phyloP scores from a whole-genome alignment of 1,284 basidiomycete genomes.

The Pyrrhoderma noxium region DNA sequence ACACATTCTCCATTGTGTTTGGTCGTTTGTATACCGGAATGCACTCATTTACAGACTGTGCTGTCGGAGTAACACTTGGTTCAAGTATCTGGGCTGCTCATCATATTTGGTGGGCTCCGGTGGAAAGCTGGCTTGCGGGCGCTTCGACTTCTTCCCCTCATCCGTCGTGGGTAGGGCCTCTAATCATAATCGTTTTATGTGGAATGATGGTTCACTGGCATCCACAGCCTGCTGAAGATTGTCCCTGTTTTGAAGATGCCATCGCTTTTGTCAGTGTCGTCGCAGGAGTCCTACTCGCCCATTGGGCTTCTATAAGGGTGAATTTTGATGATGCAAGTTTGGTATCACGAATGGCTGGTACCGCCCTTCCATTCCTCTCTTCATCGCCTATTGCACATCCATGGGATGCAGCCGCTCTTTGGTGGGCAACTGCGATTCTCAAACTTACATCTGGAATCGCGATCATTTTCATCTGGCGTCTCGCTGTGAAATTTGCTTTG shows the following conservation, averaged over 20 bases:
- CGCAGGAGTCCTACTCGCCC: constrained; percentile 65
- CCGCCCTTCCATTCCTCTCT: constrained; percentile 24
- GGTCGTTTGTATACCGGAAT: constrained; percentile 89
- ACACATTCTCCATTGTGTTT: constrained; percentile 76
- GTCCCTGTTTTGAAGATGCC: constrained; percentile 97
- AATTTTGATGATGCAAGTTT: constrained; percentile 29
- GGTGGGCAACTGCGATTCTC: constrained; percentile 48
- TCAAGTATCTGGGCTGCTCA: constrained; percentile 56
- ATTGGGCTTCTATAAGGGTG: constrained; percentile 46
- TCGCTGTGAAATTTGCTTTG: constrained; percentile 71
- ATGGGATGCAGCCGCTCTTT: constrained; percentile 44
- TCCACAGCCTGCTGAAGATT: constrained; percentile 91
- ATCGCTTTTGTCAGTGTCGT: constrained; percentile 88
- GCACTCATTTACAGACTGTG: constrained; percentile 81
- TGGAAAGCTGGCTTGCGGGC: constrained; percentile 44
- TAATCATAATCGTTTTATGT: constrained; percentile 56
- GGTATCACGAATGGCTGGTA: constrained; percentile 15
- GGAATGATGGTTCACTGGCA: constrained; percentile 80
- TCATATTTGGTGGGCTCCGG: constrained; percentile 29
- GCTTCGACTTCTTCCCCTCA: not conserved
- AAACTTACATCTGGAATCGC: constrained; percentile 64
- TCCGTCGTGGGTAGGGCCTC: constrained; percentile 43
- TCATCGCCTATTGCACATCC: constrained; percentile 42
- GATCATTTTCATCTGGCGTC: constrained; percentile 77
- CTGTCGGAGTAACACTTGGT: constrained; percentile 61